A percentile compares a stretch with the other conserved stretches of the same genome.
phyloP scores from a whole-genome alignment of 352 stramenopile species.

The Phytophthora constricta region DNA sequence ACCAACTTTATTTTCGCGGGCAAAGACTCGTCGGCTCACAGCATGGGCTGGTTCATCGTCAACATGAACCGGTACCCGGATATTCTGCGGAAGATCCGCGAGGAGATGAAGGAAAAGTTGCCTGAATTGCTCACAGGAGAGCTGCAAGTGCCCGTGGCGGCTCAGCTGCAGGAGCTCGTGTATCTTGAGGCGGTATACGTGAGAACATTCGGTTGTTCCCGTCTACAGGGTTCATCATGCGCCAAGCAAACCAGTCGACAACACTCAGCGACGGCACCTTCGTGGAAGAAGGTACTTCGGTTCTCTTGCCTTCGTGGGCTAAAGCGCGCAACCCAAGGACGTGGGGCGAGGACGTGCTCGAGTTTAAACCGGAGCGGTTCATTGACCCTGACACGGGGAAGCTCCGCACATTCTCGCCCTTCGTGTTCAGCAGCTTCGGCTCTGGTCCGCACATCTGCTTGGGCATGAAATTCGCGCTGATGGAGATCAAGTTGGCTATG shows the following conservation, averaged over 20 bases:
- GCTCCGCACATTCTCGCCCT: neutral
- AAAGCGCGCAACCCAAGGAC: constrained; percentile 1
- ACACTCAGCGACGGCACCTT: constrained; percentile 55
- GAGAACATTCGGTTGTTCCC: constrained; percentile 69
- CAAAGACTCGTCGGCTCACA: constrained; percentile 66
- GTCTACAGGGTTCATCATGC: constrained; percentile 50
- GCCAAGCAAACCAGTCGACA: constrained; percentile 41
- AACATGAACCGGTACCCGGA: constrained; percentile 34
- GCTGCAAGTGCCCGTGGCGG: constrained; percentile 30
- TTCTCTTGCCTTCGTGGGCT: neutral
- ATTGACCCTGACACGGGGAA: neutral
- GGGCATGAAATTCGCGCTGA: constrained; percentile 47
- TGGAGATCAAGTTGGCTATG: constrained; percentile 61
- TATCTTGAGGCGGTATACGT: constrained; percentile 59
- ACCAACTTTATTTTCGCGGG: constrained; percentile 75
- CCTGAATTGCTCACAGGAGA: constrained; percentile 20
- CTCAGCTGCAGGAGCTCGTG: constrained; percentile 48
- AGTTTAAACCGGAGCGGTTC: constrained; percentile 1
- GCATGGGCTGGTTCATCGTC: constrained; percentile 66
- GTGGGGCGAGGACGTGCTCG: neutral
- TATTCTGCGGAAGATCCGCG: constrained; percentile 46
- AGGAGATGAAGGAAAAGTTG: constrained; percentile 47
- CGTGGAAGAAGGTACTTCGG: constrained; percentile 21
- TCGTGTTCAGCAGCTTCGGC: constrained; percentile 39
- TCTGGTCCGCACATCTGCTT: constrained; percentile 58